phyloP scores from a whole-genome alignment of 257 asterid species.

The Solanum medicagineum region DNA sequence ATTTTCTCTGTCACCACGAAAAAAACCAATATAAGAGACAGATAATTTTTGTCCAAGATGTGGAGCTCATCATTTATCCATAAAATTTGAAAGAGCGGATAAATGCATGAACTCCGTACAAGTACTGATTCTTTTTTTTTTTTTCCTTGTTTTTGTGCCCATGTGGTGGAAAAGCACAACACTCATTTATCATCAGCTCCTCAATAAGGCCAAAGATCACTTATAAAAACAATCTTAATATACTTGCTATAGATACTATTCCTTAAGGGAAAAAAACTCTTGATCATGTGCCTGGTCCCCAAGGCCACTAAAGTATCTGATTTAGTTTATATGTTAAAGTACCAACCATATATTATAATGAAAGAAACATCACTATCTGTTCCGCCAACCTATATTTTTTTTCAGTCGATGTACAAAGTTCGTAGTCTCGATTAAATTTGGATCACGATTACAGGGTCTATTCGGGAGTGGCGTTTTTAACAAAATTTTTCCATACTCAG shows the following conservation, averaged over 20 bases:
- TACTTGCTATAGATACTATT: slow-evolving; percentile 1
- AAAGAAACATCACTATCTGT: slow-evolving; percentile 24
- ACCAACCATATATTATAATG: slow-evolving; percentile 1
- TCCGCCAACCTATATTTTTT: not conserved
- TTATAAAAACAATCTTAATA: slow-evolving; percentile 3
- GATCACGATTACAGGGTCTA: too few relatives aligned
- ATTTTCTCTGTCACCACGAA: not conserved
- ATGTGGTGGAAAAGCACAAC: slow-evolving; percentile 5
- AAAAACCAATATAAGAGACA: not conserved
- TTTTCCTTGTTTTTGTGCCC: not conserved
- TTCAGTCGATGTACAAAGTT: too few relatives aligned
- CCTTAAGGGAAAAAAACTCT: slow-evolving; percentile 13
- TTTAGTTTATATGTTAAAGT: slow-evolving; percentile 16
- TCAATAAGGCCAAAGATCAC: slow-evolving; percentile 10
- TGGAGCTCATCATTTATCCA: not conserved
- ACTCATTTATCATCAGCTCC: not conserved
- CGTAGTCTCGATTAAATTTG: too few relatives aligned
- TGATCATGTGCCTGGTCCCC: slow-evolving; percentile 10
- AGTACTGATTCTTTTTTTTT: not conserved
- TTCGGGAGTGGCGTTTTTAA: too few relatives aligned
- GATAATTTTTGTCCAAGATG: not conserved
- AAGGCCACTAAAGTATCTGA: not conserved
- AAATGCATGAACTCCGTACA: slow-evolving; percentile 15
- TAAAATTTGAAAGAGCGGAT: not conserved
- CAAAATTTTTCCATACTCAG: too few relatives aligned